A percentile compares a stretch with the other conserved stretches of the same genome.
phyloP scores from a whole-genome alignment of 73 alveolate genomes.

The Paramecium pentaurelia region DNA sequence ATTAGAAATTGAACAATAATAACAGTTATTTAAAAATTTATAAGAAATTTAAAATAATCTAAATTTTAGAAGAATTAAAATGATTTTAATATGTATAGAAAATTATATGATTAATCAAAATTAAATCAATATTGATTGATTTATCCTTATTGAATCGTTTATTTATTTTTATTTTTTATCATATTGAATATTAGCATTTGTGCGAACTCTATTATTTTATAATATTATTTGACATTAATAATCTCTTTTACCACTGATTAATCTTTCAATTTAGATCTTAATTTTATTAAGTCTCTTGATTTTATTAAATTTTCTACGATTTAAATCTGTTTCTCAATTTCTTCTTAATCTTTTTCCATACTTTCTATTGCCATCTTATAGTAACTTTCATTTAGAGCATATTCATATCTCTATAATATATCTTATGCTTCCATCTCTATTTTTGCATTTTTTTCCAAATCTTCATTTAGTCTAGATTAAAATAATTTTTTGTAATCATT shows the following conservation, averaged over 20 bases:
- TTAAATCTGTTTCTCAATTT: background rate
- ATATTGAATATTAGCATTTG: background rate
- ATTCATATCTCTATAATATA: background rate
- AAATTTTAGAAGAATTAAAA: background rate
- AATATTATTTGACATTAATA: background rate
- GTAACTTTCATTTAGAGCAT: background rate
- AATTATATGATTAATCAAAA: background rate
- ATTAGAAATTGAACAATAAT: background rate
- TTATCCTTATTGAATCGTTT: too few relatives aligned
- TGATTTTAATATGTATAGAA: background rate
- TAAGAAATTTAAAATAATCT: background rate
- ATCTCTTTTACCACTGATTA: background rate
- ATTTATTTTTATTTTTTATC: too few relatives aligned
- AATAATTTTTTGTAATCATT: too few relatives aligned
- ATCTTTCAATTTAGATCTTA: background rate
- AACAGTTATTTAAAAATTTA: background rate
- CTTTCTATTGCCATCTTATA: background rate
- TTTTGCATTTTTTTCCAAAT: background rate
- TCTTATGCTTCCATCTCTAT: background rate
- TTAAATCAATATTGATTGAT: too few relatives aligned
- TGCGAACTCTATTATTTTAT: background rate
- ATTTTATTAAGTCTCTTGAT: background rate
- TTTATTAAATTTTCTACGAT: background rate
- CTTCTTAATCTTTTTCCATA: background rate
- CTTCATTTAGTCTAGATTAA: background rate